Evolutionary conservation across 179 eudicot species (phyloP).

Genomic region (Corrigiola litoralis): DNA sequence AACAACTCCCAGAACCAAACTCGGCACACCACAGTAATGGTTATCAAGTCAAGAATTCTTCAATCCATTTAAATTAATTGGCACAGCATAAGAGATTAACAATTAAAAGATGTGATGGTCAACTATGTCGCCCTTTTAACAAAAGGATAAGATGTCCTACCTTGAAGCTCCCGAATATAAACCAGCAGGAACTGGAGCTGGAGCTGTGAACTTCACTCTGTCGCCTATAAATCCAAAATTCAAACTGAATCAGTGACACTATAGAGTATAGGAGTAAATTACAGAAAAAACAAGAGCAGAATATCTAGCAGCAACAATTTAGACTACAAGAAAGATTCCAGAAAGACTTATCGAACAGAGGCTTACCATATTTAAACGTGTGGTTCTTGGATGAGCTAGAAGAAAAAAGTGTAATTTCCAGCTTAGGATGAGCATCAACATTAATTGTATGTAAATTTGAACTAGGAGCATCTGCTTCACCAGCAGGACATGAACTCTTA

Average conservation of each 20-base stretch:
- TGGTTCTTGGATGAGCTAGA: conserved; percentile 49
- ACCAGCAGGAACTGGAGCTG: conserved; percentile 49
- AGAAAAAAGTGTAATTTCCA: conserved; percentile 43
- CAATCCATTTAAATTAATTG: no score
- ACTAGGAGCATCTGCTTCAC: conserved; percentile 48
- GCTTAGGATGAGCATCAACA: conserved; percentile 49
- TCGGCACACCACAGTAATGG: not conserved
- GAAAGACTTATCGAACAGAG: not conserved
- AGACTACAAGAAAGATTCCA: not conserved
- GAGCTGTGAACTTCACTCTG: conserved; percentile 58
- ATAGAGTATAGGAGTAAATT: not conserved
- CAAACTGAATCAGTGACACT: not conserved
- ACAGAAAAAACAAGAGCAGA: not conserved
- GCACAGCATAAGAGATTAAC: no score
- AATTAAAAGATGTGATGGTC: not conserved
- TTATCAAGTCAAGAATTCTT: no score
- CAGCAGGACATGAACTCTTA: conserved; percentile 27
- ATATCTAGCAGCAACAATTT: not conserved
- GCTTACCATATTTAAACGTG: conserved; percentile 51
- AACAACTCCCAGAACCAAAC: not conserved
- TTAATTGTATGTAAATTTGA: conserved; percentile 35
- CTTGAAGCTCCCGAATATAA: conserved; percentile 50
- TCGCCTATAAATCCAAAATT: conserved; percentile 51
- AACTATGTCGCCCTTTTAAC: not conserved
- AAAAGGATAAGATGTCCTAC: conserved; percentile 39